phyloP scores from a whole-genome alignment of 768 basidiomycete species.

The Galerina sulciceps region DNA sequence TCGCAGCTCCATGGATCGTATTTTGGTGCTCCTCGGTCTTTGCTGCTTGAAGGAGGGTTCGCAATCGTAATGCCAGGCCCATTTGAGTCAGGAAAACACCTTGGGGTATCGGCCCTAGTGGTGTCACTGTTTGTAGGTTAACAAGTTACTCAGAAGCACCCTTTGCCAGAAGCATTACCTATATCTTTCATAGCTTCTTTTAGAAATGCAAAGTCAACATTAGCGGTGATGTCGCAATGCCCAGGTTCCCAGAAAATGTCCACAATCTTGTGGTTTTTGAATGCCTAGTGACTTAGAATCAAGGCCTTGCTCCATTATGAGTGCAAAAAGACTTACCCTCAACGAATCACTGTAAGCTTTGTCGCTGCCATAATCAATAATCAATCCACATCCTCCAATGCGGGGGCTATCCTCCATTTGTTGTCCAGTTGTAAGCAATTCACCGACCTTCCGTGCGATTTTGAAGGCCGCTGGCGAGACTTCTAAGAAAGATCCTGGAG shows the following conservation, averaged over 20 bases:
- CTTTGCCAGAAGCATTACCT: slow-evolving; percentile 41
- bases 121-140: slow-evolving; percentile 36
- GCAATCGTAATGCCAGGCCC: slow-evolving; percentile 72
- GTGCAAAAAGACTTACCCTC: slow-evolving; percentile 57
- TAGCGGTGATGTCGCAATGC: slow-evolving; percentile 90
- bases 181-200: slow-evolving; percentile 72
- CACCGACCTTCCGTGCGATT: slow-evolving; percentile 69
- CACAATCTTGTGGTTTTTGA: slow-evolving; percentile 84
- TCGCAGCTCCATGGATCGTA: slow-evolving; percentile 62
- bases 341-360: slow-evolving; percentile 74
- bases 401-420: slow-evolving; percentile 14
- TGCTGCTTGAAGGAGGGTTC: slow-evolving; percentile 59
- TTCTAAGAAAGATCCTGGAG: slow-evolving; percentile 77
- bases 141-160: slow-evolving; percentile 18
- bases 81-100: slow-evolving; percentile 76
- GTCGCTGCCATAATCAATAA: slow-evolving; percentile 90
- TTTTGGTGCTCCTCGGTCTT: slow-evolving; percentile 49
- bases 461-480: slow-evolving; percentile 75
- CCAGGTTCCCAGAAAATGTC: slow-evolving; percentile 88
- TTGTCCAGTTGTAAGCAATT: slow-evolving; percentile 48
- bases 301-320: not conserved
- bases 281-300: slow-evolving; percentile 60
- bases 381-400: slow-evolving; percentile 65
- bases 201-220: slow-evolving; percentile 93
- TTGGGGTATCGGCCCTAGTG: slow-evolving; percentile 78